Evolutionary conservation across 2,329 filamentous ascomycete species (phyloP), one percentile per base, ranked within the genome.

Genomic region (Teratosphaeriaceae sp.): DNA sequence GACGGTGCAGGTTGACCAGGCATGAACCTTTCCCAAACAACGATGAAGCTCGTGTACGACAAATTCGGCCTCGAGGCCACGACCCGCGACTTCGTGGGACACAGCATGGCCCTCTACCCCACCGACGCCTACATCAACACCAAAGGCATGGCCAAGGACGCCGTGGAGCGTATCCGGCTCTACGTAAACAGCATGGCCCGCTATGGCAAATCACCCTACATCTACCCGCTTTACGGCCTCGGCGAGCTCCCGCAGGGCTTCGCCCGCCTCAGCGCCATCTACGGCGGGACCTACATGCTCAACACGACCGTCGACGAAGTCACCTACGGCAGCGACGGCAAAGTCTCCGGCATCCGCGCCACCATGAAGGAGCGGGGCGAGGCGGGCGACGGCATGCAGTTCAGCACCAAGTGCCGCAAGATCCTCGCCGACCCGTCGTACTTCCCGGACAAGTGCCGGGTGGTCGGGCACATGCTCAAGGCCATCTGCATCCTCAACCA

Each of bases 261-360:
- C 61, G 92, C 92, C 51, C 89, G 92, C 67, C 79, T 98, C 42
- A 96, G 89, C 30, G 92, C 92, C 66, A 97, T 98, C 69, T 97
- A 98, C 64, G 92, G 92, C 53, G 92, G 92, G 57, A 98, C 92
- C 39, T 98, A 98, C 73, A 98, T 98, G 89, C 83, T 98, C 61
- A 97, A 97, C 76, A 94, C 92, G 56, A 81, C 82, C 55, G 78
- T 98, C 43, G 85, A 97, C 51, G 92, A 98, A 73, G 72, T 98
- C 53, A 67, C 85, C 48, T 94, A 92, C 64, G 57, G 58, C 21
- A 87, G 94, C 46, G 79, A 74, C 43, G 79, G 77, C 62, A 95
- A 94, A 75, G 86, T 90, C n/a, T 77, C 80, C 13, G 92, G 92
- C 44, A 97, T 98, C 73, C 94, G 94, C 74, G 92, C 92, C 39